Conservation (phyloP, 2,329 filamentous ascomycete genomes). For the Phoma sp. region DNA sequence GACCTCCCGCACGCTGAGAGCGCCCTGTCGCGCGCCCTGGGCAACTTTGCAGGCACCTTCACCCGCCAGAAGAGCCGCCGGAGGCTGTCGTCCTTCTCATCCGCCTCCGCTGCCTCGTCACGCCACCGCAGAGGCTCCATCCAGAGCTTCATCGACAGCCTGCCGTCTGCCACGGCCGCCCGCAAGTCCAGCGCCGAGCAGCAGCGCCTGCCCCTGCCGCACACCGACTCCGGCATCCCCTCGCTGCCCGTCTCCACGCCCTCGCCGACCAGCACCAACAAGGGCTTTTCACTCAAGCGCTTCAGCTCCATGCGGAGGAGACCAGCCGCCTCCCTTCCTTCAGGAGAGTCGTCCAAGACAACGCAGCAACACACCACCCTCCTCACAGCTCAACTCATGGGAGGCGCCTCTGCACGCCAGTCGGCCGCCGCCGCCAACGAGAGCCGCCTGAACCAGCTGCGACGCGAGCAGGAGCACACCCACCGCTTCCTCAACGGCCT, state of each 20-base stretch:
- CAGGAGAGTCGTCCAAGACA: constrained; percentile 26
- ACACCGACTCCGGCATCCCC: constrained; percentile 45
- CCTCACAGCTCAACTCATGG: constrained; percentile 26
- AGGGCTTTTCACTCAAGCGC: constrained; percentile 38
- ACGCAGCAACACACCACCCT: constrained; percentile 11
- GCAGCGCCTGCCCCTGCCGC: constrained; percentile 36
- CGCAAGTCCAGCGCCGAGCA: constrained; percentile 32
- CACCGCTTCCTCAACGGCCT: constrained; percentile 42
- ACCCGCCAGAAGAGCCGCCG: constrained; percentile 45
- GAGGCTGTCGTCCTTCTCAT: constrained; percentile 43
- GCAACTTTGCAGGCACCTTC: constrained; percentile 37
- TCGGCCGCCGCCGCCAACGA: constrained; percentile 47
- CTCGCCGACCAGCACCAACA: constrained; percentile 20
- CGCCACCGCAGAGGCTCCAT: constrained; percentile 40
- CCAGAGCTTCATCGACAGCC: constrained; percentile 34
- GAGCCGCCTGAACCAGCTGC: constrained; percentile 37
- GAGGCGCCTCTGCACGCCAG: constrained; percentile 43
- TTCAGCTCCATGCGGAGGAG: constrained; percentile 44
- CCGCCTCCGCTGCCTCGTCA: constrained; percentile 27
- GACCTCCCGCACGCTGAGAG: constrained; percentile 31
- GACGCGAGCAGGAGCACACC: constrained; percentile 44
- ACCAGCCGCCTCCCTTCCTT: constrained; percentile 38
- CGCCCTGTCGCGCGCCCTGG: constrained; percentile 42
- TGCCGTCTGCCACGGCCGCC: constrained; percentile 24
- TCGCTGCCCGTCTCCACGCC: constrained; percentile 23